Base-by-base conservation (phyloP, 2,329 filamentous ascomycete species). In the Aureobasidium sp. region DNA sequence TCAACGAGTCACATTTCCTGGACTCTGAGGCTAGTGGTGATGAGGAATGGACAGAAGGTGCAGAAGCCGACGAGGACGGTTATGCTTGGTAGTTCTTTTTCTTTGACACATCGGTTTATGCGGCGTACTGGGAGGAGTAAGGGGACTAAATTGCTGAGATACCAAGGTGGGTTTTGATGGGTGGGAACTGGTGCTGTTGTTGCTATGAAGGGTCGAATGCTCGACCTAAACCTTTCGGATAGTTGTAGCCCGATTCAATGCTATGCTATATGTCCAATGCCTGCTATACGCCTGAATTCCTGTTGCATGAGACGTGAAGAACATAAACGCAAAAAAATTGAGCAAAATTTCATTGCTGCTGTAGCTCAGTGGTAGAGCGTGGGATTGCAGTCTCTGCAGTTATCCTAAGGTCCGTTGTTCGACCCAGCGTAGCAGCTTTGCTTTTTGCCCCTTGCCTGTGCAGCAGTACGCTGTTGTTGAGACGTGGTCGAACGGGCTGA, bases 1-100 rank as follows among this genome's bases (percentile, higher is more conserved):
- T 81, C 65, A 81, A 81, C 27, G 89, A 91, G 78, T 83, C 81
- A 1, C 88, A 93, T 70, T 92, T 93, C 67, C 72, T 89, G 14
- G 83, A 86, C 65, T 79, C 78, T 27, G 84, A 86, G 67, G 71
- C 74, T 73, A 88, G 73, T 72, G 79, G 78, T 3, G 80, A 82
- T 61, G 81, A 83, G 39, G 79, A 83, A 41, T 73, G 81, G 83
- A 79, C 85, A 54, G 83, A 82, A 5, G 74, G 78, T 39, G 79
- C 82, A 62, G 78, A 80, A 36, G 78, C 70, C 37, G 73, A 73
- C 16, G 75, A 75, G 49, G 73, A 70, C 13, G 67, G 64, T 47
- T 75, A 74, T 66, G 73, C 73, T 58, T 76, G 73, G 72, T 76
- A 63, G 29, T 48, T 16, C 30, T 58, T 5, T 48, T 36, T 32